Percentiles rank a stretch among this genome's conserved stretches.
Evolutionary conservation across 2,329 filamentous ascomycete genomes (phyloP).

Genomic region (Aureobasidium sp.): DNA sequence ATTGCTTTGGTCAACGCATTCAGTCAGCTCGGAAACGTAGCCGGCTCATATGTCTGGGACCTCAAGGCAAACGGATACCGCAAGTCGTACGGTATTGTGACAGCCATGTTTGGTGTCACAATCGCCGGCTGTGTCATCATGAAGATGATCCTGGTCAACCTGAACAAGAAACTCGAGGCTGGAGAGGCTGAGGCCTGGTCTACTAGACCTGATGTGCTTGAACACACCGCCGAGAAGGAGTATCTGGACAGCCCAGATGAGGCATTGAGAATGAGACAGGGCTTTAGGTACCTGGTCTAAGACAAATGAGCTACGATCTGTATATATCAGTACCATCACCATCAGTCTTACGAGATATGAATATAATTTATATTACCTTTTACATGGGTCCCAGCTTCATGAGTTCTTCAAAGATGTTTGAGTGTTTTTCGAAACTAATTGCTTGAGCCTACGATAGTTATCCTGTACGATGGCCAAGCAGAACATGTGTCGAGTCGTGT

Average conservation of each 20-base stretch:
- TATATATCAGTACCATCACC: background rate
- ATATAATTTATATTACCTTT: background rate
- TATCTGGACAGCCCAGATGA: constrained; percentile 9
- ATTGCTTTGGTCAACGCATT: constrained; percentile 22
- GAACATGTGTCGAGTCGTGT: background rate
- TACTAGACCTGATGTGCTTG: constrained; percentile 15
- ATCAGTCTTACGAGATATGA: background rate
- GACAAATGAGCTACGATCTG: background rate
- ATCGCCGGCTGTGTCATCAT: constrained; percentile 37
- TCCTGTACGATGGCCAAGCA: background rate
- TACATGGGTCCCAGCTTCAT: background rate
- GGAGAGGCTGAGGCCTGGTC: constrained; percentile 16
- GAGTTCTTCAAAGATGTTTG: background rate
- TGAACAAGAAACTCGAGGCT: constrained; percentile 21
- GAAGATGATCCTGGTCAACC: constrained; percentile 15
- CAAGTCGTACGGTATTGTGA: constrained; percentile 57
- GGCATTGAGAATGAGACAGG: constrained; percentile 16
- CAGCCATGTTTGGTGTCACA: constrained; percentile 55
- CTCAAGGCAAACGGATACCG: constrained; percentile 52
- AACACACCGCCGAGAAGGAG: constrained; percentile 13
- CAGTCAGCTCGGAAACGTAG: constrained; percentile 23
- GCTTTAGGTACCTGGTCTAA: constrained; percentile 22
- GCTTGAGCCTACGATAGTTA: too few species aligned
- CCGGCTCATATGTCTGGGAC: constrained; percentile 56
- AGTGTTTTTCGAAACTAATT: too few species aligned